Evolutionary conservation across 2,329 filamentous ascomycete genomes (phyloP), one percentile per base, ranked within the genome.

Genomic region (Fusarium sp.): DNA sequence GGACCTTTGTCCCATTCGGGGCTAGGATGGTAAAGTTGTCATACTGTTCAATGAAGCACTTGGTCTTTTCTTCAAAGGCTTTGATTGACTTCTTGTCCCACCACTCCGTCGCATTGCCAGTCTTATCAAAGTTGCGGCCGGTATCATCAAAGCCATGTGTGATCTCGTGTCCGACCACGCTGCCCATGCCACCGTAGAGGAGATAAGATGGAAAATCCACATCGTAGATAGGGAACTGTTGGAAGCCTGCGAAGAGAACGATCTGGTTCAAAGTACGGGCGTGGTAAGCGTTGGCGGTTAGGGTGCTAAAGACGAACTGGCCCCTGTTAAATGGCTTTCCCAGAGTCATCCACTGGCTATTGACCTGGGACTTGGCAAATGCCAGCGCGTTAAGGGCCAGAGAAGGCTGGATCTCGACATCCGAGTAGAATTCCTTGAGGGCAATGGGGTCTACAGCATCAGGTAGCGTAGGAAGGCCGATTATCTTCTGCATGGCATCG

Each of bases 41-140:
- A 74, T 91, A 92, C 77, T 92, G 89, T n/a, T 91, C 81, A 4
- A 91, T 80, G 63, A 93, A 92, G 77, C 91, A 93, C 64, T 89
- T 79, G 0, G 88, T 84, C 44, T 85, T 85, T 53, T 87, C 79
- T 54, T 85, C 77, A 74, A 92, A 93, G 3, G 81, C 86, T 7
- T 82, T 73, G 5, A 89, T 82, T 3, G 89, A 92, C 35, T 80
- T 75, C 11, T 89, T 80, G n/a, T 88, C 86, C 89, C 89, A 92
- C 90, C 90, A 92, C 63, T 89, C 84, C 1, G 85, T 89, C 73
- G 86, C 87, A 72, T 89, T 90, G 21, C 89, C 90, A 41, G 85
- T 87, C 68, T 89, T 82, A 71, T 92, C 88, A 68, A 88, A 92
- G 69, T 89, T 85, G 21, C 88, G 84, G 12, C 90, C 90, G 1